Conservation (phyloP, 306 rosid species). For the Potentilla sterilis region DNA sequence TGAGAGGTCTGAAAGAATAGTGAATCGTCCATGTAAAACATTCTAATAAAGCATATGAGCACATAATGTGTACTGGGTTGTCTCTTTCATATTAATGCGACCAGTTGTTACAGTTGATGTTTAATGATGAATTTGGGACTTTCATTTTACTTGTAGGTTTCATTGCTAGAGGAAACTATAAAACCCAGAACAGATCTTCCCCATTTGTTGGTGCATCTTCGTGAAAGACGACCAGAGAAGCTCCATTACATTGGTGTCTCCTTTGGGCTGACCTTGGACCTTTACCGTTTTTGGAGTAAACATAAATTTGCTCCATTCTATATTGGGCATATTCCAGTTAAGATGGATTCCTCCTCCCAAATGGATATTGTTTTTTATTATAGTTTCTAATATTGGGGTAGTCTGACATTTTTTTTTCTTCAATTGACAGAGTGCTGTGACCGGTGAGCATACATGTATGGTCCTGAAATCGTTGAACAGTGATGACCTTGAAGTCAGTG, state of each 20-base stretch:
- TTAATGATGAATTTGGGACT: neutral
- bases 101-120: neutral
- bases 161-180: conserved; percentile 77
- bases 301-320: conserved; percentile 90
- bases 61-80: neutral
- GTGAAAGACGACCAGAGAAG: conserved; percentile 84
- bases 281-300: conserved; percentile 90
- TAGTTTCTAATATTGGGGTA: neutral
- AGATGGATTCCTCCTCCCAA: conserved; percentile 35
- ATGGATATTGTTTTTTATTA: conserved; percentile 7
- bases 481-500: conserved; percentile 78
- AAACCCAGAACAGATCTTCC: conserved; percentile 87
- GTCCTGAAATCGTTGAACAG: conserved; percentile 76
- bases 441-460: conserved; percentile 97
- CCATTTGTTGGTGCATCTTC: conserved; percentile 80
- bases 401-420: conserved; percentile 14
- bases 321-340: conserved; percentile 93
- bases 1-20: neutral
- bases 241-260: conserved; percentile 96
- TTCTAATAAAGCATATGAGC: neutral
- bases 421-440: conserved; percentile 61
- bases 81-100: neutral
- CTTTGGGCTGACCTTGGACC: conserved; percentile 89
- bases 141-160: conserved; percentile 54
- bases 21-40: neutral